Base-by-base conservation (phyloP, 352 stramenopile species). In the Globisporangium emineosum region DNA sequence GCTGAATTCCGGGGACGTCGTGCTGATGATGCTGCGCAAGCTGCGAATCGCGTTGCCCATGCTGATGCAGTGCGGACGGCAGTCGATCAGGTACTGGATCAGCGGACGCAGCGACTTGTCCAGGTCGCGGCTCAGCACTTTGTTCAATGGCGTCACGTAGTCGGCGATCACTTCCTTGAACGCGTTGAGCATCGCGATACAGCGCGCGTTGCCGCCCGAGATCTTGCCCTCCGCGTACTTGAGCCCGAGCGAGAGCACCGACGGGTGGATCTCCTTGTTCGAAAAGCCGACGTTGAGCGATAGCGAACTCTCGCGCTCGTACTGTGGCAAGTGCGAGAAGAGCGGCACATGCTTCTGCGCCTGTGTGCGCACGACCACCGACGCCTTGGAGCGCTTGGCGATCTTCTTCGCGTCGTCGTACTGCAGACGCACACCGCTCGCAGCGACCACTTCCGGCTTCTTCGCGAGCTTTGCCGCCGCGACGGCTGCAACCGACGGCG, bases 51-150 rank as follows among this genome's bases (percentile, higher is more conserved):
- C 93, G 69, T 98, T 98, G 25, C 94, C 93, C 96, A 98, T 99
- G 65, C 87, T 95, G 21, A 98, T 94, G 19, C 80, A 93, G 68
- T 98, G 94, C 30, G 92, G 91, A 32, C 95, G 85, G 73, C 94
- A 98, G 68, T 98, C 78, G 52, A 96, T 98, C 59, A 98, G 88
- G 70, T 98, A 98, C 71, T 98, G 88, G 73, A 98, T 98, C 15
- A 94, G 75, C 25, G 92, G 91, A 66, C 97, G 97, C 17, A 98
- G 79, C 72, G 77, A 72, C 69, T 94, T 92, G 70, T 96, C 88
- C 57, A 97, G 64, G 45, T 97, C 90, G 12, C 89, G 90, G 56
- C 78, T 72, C 21, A 97, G 73, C 40, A 90, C 75, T 69, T 95
- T 92, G 67, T 89, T 73, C 25, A 74, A 73, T 15, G 86, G 88